Conservation (phyloP, 768 basidiomycete species). For the Russula emetica region DNA sequence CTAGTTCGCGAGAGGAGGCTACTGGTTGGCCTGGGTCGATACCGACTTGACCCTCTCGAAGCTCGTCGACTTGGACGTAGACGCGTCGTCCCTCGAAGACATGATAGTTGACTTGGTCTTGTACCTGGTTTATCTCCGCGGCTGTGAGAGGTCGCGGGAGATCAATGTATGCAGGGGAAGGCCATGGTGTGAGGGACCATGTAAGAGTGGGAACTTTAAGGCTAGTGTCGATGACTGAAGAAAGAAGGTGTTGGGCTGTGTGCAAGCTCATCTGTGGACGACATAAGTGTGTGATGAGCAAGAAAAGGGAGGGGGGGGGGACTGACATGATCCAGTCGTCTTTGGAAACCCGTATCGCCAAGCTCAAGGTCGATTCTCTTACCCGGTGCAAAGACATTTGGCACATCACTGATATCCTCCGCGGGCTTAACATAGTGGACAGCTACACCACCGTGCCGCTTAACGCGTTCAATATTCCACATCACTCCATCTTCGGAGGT, state of each 20-base stretch:
- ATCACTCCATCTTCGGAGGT: slow-evolving; percentile 40
- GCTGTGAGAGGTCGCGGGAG: slow-evolving; percentile 60
- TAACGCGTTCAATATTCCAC: slow-evolving; percentile 62
- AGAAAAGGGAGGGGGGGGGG: not conserved
- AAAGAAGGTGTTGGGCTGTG: slow-evolving; percentile 79
- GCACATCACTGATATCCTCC: slow-evolving; percentile 42
- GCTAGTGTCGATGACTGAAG: slow-evolving; percentile 66
- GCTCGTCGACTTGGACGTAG: slow-evolving; percentile 70
- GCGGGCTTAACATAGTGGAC: slow-evolving; percentile 62
- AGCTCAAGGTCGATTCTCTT: slow-evolving; percentile 49
- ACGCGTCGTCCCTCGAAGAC: slow-evolving; percentile 67
- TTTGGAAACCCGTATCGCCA: slow-evolving; percentile 54
- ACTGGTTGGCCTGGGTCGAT: slow-evolving; percentile 34
- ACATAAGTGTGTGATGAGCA: not conserved
- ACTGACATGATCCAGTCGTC: slow-evolving; percentile 71
- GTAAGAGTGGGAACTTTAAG: slow-evolving; percentile 67
- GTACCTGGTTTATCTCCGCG: slow-evolving; percentile 59
- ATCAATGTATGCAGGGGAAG: slow-evolving; percentile 73
- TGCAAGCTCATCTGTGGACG: slow-evolving; percentile 72
- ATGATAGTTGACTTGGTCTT: slow-evolving; percentile 58
- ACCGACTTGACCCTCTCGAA: slow-evolving; percentile 38
- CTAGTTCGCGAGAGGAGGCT: slow-evolving; percentile 48
- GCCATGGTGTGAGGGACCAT: slow-evolving; percentile 72
- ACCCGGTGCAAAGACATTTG: slow-evolving; percentile 49
- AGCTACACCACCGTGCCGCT: slow-evolving; percentile 67